Conservation (phyloP, 176 grass and related monocot species). For the Neostapfia colusana region DNA sequence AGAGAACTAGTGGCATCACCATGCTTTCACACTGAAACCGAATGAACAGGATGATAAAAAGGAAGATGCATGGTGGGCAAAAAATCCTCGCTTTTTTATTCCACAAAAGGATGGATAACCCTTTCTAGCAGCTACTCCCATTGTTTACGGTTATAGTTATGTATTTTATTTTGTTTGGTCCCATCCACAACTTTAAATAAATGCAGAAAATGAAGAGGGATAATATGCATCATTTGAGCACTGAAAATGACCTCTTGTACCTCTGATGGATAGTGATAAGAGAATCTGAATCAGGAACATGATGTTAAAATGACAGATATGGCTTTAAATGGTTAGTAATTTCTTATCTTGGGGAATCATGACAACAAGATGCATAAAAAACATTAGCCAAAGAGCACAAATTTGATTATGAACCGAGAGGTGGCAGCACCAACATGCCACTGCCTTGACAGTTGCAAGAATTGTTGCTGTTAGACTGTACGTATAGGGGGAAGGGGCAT, state of each 20-base stretch:
- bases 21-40: conserved; percentile 54
- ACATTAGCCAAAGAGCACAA: conserved; percentile 45
- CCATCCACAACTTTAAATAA: conserved; percentile 49
- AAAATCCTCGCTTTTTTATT: conserved; percentile 68
- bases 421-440: conserved; percentile 40
- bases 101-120: conserved; percentile 38
- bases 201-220: conserved; percentile 47
- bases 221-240: conserved; percentile 50
- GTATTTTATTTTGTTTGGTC: conserved; percentile 43
- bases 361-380: conserved; percentile 45
- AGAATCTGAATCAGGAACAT: conserved; percentile 60
- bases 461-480: no score
- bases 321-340: conserved; percentile 50
- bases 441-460: conserved; percentile 43
- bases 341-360: conserved; percentile 63
- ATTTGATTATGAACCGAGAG: conserved; percentile 33
- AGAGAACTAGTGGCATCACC: conserved; percentile 47
- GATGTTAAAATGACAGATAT: conserved; percentile 56
- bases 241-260: conserved; percentile 49
- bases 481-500: no score
- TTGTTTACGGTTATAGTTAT: conserved; percentile 30
- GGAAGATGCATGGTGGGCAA: conserved; percentile 54
- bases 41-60: conserved; percentile 42
- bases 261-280: conserved; percentile 48
- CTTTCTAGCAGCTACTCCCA: conserved; percentile 54